Evolutionary conservation across 176 grass and related monocot genomes (phyloP).

Genomic region (Dendrocalamus sinicus): DNA sequence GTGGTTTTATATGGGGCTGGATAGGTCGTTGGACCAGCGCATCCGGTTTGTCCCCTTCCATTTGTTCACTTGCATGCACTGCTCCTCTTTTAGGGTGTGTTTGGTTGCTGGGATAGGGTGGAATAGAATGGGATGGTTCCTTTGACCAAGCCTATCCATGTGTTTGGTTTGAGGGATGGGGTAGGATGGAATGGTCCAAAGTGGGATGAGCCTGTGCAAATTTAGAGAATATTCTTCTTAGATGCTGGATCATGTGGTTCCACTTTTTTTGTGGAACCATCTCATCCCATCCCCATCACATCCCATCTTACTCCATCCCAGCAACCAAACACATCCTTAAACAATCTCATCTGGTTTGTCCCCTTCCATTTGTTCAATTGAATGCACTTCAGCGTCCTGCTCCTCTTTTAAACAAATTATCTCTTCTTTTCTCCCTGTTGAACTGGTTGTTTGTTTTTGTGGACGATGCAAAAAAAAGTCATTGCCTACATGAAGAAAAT

Average conservation of each 20-base stretch:
- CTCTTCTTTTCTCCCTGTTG: not conserved
- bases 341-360: slow-evolving; percentile 45
- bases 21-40: slow-evolving; percentile 42
- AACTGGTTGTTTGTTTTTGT: not conserved
- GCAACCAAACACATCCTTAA: too few species aligned
- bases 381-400: not conserved
- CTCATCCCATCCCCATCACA: too few species aligned
- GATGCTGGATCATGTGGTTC: too few species aligned
- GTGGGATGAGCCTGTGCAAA: too few species aligned
- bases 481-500: not conserved
- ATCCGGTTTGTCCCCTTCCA: slow-evolving; percentile 59
- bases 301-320: too few species aligned
- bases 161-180: too few species aligned
- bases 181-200: too few species aligned
- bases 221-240: too few species aligned
- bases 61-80: slow-evolving; percentile 42
- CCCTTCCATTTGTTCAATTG: slow-evolving; percentile 54
- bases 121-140: too few species aligned
- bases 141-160: too few species aligned
- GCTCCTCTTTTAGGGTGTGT: not conserved
- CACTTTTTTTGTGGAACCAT: too few species aligned
- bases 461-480: not conserved
- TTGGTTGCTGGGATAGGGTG: too few species aligned
- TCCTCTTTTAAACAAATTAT: not conserved
- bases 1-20: not conserved